phyloP scores from a whole-genome alignment of 495 filamentous ascomycete genomes.

The Daldinia caldariorum region DNA sequence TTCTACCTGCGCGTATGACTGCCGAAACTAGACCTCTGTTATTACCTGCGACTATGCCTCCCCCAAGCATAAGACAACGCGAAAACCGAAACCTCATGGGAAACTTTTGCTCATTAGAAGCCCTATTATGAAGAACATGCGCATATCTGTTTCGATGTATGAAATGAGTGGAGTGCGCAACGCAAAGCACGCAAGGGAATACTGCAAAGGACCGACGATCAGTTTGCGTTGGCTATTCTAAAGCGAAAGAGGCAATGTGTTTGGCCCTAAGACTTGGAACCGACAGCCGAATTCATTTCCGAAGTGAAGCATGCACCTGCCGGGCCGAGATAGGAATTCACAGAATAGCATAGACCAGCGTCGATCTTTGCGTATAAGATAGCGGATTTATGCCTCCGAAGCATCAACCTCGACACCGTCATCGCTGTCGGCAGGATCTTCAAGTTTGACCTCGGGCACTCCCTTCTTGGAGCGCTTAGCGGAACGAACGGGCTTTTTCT shows the following conservation, averaged over 20 bases:
- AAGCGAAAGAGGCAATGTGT: not conserved
- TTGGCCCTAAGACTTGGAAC: not conserved
- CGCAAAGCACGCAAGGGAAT: not conserved
- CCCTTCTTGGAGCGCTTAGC: not conserved
- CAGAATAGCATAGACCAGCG: not conserved
- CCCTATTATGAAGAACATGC: not conserved
- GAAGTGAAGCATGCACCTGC: not conserved
- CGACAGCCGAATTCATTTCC: too few relatives aligned
- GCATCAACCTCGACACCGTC: not conserved
- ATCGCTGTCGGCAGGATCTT: not conserved
- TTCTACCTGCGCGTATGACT: not conserved
- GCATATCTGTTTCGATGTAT: not conserved
- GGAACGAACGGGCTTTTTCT: not conserved
- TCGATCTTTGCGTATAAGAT: not conserved
- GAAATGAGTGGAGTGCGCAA: slow-evolving; percentile 4
- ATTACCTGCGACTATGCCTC: not conserved
- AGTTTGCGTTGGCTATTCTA: not conserved
- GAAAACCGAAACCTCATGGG: not conserved
- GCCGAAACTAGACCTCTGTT: not conserved
- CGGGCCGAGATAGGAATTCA: not conserved
- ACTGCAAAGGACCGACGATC: not conserved
- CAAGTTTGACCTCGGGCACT: not conserved
- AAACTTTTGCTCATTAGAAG: not conserved
- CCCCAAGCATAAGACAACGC: not conserved
- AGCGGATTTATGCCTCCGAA: not conserved